phyloP scores from a whole-genome alignment of 1,284 basidiomycete species.

The Sanghuangporus sanghuang region DNA sequence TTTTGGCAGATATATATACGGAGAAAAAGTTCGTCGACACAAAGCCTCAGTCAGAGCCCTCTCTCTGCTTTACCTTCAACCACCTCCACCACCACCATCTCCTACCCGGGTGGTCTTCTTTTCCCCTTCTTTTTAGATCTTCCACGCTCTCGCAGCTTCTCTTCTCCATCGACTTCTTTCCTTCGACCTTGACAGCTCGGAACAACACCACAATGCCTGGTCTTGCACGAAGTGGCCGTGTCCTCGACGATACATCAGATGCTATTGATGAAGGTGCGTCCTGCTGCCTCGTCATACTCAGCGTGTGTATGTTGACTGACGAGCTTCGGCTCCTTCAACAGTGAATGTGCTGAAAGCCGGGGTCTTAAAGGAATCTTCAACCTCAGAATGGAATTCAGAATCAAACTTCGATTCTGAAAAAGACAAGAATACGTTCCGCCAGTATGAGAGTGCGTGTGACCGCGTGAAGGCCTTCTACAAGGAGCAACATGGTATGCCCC shows the following conservation, averaged over 20 bases:
- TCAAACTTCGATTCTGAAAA: conserved; percentile 70
- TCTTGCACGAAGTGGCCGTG: conserved; percentile 24
- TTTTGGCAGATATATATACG: not conserved
- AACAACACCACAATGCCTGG: conserved; percentile 11
- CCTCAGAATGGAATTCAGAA: conserved; percentile 45
- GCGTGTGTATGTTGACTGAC: not conserved
- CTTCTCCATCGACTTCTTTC: not conserved
- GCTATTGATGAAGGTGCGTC: conserved; percentile 65
- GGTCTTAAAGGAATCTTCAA: conserved; percentile 27
- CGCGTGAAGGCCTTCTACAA: conserved; percentile 84
- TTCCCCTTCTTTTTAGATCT: not conserved
- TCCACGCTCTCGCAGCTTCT: not conserved
- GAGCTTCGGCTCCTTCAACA: conserved; percentile 24
- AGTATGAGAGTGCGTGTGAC: conserved; percentile 78
- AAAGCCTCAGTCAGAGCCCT: not conserved
- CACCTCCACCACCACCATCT: not conserved
- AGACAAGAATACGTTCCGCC: conserved; percentile 71
- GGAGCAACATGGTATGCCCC: conserved; percentile 70
- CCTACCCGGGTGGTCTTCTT: not conserved
- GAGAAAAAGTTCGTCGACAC: not conserved
- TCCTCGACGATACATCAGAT: conserved; percentile 68
- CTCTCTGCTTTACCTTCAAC: not conserved
- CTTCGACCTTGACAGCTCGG: not conserved
- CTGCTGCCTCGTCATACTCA: not conserved
- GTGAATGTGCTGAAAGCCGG: conserved; percentile 60